These are phyloP conservation scores for Trichoderma simmonsii DNA, from an alignment of 2,329 filamentous ascomycete species.

Conservation along the genomic window DNA sequence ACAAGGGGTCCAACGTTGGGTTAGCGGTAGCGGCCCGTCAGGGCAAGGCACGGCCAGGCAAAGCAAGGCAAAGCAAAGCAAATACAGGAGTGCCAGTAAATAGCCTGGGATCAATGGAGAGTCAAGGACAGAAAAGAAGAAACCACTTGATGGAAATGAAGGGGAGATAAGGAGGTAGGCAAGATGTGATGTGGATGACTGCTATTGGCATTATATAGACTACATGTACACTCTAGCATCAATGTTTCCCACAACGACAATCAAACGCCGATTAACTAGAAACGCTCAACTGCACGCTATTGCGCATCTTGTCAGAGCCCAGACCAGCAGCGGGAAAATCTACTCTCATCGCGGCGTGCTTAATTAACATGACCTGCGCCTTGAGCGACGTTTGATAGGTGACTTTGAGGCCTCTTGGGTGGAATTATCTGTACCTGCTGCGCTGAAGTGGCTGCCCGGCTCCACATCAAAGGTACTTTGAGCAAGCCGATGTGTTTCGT, in stretches of 20 bases:
- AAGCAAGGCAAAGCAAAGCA: not conserved
- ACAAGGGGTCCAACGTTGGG: not conserved
- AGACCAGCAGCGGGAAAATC: not conserved
- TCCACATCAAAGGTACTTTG: not conserved
- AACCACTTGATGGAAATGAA: not conserved
- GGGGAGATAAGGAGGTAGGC: not conserved
- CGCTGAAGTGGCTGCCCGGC: conserved; percentile 3
- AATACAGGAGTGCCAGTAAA: not conserved
- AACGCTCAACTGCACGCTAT: not conserved
- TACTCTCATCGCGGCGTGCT: not conserved
- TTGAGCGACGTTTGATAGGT: not conserved
- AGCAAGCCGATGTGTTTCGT: not conserved
- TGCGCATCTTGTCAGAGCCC: not conserved
- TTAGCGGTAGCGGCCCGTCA: not conserved
- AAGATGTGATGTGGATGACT: not conserved
- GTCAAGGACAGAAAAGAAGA: not conserved
- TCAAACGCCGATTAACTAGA: conserved; percentile 1
- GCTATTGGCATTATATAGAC: not conserved
- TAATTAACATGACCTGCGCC: not conserved
- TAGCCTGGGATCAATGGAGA: not conserved
- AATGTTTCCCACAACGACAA: not conserved
- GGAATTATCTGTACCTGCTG: not conserved
- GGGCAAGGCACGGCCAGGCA: not conserved
- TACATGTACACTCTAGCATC: not conserved
- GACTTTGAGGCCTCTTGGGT: conserved; percentile 6